Percentiles rank a stretch among this genome's conserved stretches.
These are phyloP conservation scores for Loxodes magnus DNA, from an alignment of 73 alveolate species.

Conservation along the genomic window DNA sequence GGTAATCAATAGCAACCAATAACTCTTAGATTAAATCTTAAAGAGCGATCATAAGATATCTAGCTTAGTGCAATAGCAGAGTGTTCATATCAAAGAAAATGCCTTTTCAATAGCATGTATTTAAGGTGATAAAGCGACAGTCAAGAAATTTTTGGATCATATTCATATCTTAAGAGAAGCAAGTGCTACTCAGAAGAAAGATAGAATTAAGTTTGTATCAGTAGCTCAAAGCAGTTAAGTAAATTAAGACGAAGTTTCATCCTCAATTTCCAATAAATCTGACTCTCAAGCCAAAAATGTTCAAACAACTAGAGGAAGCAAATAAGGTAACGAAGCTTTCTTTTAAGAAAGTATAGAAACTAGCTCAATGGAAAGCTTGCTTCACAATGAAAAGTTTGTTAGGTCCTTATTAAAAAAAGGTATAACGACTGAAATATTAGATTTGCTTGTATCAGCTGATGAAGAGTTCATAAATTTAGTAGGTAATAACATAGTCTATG, in stretches of 20 bases:
- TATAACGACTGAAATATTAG: conserved; percentile 39
- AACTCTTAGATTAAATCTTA: background rate
- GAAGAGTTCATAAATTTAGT: conserved; percentile 30
- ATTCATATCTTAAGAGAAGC: too few relatives aligned
- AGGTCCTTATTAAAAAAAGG: conserved; percentile 34
- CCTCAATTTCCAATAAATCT: conserved; percentile 52
- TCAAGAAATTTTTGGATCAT: too few relatives aligned
- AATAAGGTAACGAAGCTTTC: conserved; percentile 96
- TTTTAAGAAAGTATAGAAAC: conserved; percentile 46
- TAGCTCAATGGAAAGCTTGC: conserved; percentile 10
- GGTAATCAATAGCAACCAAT: background rate
- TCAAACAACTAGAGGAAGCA: conserved; percentile 82
- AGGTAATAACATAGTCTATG: conserved; percentile 36
- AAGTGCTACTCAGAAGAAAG: too few relatives aligned
- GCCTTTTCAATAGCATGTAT: too few relatives aligned
- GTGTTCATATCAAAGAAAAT: too few relatives aligned
- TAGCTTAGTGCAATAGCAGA: too few relatives aligned
- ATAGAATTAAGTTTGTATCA: too few relatives aligned
- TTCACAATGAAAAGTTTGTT: conserved; percentile 21
- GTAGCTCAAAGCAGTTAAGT: too few relatives aligned
- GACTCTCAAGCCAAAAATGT: conserved; percentile 83
- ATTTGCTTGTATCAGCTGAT: conserved; percentile 41
- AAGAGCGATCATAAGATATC: background rate
- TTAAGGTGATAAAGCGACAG: too few relatives aligned
- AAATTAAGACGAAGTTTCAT: too few relatives aligned